Percentiles rank a stretch among this genome's conserved stretches.
These are phyloP conservation scores for Choricystis sp. DNA, from an alignment of 139 green algal genomes.

Conservation along the genomic window DNA sequence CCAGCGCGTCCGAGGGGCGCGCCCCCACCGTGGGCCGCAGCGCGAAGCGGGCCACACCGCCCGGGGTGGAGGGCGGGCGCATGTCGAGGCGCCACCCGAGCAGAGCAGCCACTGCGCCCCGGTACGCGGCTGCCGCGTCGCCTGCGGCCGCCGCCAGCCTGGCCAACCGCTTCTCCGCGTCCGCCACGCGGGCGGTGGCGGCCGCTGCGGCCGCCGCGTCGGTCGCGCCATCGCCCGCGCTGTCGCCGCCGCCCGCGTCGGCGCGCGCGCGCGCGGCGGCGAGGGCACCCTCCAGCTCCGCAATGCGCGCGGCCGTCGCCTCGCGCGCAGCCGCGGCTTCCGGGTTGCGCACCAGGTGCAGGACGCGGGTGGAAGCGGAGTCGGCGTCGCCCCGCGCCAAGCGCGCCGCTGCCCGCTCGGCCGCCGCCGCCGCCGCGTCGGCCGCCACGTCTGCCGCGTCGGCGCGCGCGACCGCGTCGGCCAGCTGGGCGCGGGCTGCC, in stretches of 20 bases:
- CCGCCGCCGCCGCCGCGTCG: not conserved
- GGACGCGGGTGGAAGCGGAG: conserved; percentile 31
- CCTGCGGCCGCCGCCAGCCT: conserved; percentile 56
- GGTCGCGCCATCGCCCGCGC: too few species aligned
- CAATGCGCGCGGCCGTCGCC: conserved; percentile 7
- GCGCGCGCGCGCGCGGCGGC: not conserved
- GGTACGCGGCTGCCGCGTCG: conserved; percentile 42
- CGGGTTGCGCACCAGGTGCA: conserved; percentile 64
- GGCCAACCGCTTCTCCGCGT: conserved; percentile 24
- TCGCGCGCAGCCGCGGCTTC: conserved; percentile 22
- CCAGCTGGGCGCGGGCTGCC: not conserved
- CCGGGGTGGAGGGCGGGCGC: conserved; percentile 28
- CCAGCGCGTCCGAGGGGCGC: not conserved
- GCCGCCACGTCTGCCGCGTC: not conserved
- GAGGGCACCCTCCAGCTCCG: conserved; percentile 15
- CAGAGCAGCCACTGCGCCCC: conserved; percentile 43
- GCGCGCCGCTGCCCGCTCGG: conserved; percentile 19
- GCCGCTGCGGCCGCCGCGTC: too few species aligned
- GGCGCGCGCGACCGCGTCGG: not conserved
- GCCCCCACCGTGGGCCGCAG: not conserved
- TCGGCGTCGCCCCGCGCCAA: conserved; percentile 50
- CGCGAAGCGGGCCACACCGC: not conserved
- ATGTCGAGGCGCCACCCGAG: conserved; percentile 70
- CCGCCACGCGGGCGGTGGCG: conserved; percentile 5
- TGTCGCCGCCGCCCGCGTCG: too few species aligned